Percentiles rank a stretch among this genome's conserved stretches.
Conservation (phyloP, 2,329 filamentous ascomycete species). For the Periconia sp. region DNA sequence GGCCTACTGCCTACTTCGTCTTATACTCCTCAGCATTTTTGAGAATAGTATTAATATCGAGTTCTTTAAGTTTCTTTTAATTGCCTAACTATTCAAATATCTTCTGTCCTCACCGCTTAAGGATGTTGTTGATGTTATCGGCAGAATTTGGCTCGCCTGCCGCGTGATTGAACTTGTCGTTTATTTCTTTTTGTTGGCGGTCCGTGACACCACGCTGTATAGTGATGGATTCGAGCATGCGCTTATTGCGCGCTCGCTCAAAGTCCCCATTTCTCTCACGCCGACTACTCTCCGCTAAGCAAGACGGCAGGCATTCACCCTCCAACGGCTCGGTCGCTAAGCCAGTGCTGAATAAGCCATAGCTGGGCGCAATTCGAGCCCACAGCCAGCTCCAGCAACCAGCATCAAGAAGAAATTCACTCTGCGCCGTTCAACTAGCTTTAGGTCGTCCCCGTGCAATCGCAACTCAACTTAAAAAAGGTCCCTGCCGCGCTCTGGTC, state of each 20-base stretch:
- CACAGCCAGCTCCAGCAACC: conserved; percentile 67
- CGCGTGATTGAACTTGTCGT: conserved; percentile 70
- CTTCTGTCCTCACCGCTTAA: conserved; percentile 97
- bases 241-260: conserved; percentile 94
- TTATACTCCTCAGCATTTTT: conserved; percentile 97
- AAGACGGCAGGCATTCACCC: too few species aligned
- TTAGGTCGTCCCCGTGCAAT: conserved; percentile 66
- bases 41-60: conserved; percentile 96
- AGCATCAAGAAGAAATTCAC: conserved; percentile 66
- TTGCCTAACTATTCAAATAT: conserved; percentile 99
- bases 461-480: conserved; percentile 70
- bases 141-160: conserved; percentile 82
- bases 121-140: conserved; percentile 93
- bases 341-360: too few species aligned
- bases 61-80: conserved; percentile 93
- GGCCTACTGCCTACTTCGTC: conserved; percentile 91
- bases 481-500: conserved; percentile 78
- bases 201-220: conserved; percentile 97
- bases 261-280: conserved; percentile 96
- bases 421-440: conserved; percentile 55
- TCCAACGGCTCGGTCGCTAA: too few species aligned
- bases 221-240: conserved; percentile 95
- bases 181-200: conserved; percentile 82
- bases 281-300: too few species aligned
- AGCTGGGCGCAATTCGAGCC: too few species aligned